Evolutionary conservation across 331 rosid species (phyloP).

Genomic region (Telfairia occidentalis): DNA sequence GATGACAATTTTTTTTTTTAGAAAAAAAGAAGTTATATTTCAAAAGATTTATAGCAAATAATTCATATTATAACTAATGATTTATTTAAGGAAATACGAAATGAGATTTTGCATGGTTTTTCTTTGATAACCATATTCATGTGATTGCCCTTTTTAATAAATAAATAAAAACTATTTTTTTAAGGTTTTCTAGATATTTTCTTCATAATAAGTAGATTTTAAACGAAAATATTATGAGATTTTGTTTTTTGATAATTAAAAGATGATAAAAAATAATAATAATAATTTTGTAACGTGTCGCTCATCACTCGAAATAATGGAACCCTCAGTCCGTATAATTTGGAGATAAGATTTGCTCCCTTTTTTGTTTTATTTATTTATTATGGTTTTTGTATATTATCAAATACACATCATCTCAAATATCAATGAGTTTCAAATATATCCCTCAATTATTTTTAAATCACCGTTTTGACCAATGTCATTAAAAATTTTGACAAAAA

Average conservation of each 20-base stretch:
- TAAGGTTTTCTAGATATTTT: not conserved
- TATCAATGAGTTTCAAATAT: not conserved
- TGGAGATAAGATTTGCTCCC: not conserved
- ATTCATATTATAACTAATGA: not conserved
- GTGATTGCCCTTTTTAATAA: not conserved
- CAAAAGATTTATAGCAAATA: not conserved
- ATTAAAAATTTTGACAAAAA: too few relatives aligned
- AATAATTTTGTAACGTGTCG: not conserved
- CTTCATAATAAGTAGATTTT: not conserved
- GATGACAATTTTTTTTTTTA: not conserved
- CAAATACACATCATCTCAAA: too few relatives aligned
- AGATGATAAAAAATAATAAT: not conserved
- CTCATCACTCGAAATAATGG: not conserved
- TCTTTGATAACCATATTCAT: not conserved
- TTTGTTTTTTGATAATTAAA: not conserved
- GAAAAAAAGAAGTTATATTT: not conserved
- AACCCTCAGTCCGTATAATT: not conserved
- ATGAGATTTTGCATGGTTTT: not conserved
- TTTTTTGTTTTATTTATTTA: not conserved
- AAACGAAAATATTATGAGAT: not conserved
- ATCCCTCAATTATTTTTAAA: not conserved
- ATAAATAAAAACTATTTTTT: too few relatives aligned
- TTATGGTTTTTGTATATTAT: not conserved
- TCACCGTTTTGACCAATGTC: too few relatives aligned
- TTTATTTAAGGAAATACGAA: not conserved